Percentiles rank a stretch among this genome's conserved stretches.
phyloP scores from a whole-genome alignment of 2,329 filamentous ascomycete species.

The Boeremia exigua region DNA sequence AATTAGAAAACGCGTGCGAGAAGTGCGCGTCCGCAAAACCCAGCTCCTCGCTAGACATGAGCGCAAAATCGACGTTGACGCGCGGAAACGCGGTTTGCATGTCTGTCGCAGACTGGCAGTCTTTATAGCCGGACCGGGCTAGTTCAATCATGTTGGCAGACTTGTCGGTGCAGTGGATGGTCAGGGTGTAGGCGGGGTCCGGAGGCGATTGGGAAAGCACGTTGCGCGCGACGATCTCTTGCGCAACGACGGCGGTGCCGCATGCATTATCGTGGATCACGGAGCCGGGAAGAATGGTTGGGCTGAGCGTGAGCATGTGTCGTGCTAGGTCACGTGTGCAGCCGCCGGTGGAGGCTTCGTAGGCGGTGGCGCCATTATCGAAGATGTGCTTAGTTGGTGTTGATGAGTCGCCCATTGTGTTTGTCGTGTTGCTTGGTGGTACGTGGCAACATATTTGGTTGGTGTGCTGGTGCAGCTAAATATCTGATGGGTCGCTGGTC shows the following conservation, averaged over 20 bases:
- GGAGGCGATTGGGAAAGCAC: not conserved
- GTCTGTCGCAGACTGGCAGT: not conserved
- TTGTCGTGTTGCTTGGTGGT: not conserved
- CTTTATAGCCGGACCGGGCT: not conserved
- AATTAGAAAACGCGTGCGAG: conserved; percentile 48
- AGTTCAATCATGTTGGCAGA: not conserved
- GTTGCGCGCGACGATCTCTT: conserved; percentile 13
- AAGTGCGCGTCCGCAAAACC: conserved; percentile 39
- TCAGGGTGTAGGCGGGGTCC: not conserved
- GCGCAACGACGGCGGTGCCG: conserved; percentile 30
- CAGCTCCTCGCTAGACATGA: conserved; percentile 14
- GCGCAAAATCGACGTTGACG: not conserved
- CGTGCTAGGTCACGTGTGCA: conserved; percentile 22
- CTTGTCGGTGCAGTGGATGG: conserved; percentile 18
- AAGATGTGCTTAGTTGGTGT: not conserved
- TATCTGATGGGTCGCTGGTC: not conserved
- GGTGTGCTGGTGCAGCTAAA: not conserved
- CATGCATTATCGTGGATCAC: conserved; percentile 36
- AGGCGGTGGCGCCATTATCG: conserved; percentile 5
- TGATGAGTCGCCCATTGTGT: not conserved
- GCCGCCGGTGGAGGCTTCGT: conserved; percentile 25
- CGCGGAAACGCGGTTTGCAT: not conserved
- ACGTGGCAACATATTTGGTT: not conserved
- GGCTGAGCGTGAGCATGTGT: conserved; percentile 20
- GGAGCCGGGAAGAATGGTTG: conserved; percentile 19